phyloP scores from a whole-genome alignment of 345 rosid genomes.

The Pugionium dolabratum region DNA sequence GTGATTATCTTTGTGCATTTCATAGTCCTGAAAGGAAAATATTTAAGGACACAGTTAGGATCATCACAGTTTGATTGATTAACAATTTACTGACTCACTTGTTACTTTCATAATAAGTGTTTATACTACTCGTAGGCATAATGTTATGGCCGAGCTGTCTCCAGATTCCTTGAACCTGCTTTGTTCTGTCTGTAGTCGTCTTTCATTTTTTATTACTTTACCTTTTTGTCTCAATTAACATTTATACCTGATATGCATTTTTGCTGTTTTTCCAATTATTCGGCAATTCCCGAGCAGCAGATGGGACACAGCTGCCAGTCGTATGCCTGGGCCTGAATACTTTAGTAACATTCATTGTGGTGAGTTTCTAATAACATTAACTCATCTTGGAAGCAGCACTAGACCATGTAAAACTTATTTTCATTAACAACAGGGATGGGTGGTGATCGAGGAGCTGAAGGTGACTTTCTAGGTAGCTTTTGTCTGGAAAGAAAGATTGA shows the following conservation, averaged over 20 bases:
- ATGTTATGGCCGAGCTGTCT: constrained; percentile 17
- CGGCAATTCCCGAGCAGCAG: constrained; percentile 49
- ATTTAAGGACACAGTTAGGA: neutral
- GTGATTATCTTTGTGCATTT: neutral
- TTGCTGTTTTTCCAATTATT: constrained; percentile 26
- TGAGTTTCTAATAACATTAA: constrained; percentile 33
- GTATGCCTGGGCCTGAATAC: constrained; percentile 81
- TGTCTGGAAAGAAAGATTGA: constrained; percentile 83
- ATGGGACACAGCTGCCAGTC: constrained; percentile 83
- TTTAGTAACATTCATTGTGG: constrained; percentile 67
- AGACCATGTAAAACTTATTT: constrained; percentile 11
- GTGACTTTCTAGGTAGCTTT: constrained; percentile 69
- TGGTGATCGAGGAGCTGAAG: constrained; percentile 70
- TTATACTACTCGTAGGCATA: constrained; percentile 25
- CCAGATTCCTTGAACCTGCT: constrained; percentile 1
- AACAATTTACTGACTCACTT: neutral
- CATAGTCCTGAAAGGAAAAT: constrained; percentile 10
- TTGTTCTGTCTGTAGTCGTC: constrained; percentile 16
- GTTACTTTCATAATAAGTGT: neutral
- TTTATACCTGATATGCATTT: constrained; percentile 27
- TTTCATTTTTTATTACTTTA: neutral
- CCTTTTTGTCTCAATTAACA: constrained; percentile 2
- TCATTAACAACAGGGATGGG: constrained; percentile 49
- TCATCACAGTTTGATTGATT: constrained; percentile 16
- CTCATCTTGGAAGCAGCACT: constrained; percentile 6